A percentile compares a stretch with the other conserved stretches of the same genome.
Evolutionary conservation across 192 early-diverging fungal species (phyloP).

Genomic region (Backusella mclennaniae): DNA sequence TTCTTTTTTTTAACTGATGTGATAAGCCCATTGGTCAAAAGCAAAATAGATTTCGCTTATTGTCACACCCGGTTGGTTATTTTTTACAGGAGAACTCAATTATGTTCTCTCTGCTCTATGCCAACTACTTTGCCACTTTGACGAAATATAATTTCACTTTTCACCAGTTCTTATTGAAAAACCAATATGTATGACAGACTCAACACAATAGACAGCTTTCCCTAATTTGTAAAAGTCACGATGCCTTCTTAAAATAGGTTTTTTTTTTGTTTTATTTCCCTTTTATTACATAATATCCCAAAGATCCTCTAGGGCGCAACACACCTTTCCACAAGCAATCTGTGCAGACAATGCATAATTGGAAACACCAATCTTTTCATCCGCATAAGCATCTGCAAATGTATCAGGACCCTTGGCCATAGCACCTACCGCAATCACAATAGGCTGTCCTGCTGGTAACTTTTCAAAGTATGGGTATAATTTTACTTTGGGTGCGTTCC

Average conservation of each 20-base stretch:
- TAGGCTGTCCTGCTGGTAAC: conserved; percentile 67
- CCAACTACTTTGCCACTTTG: no score
- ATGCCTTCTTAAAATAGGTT: neutral
- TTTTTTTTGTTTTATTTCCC: no score
- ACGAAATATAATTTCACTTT: no score
- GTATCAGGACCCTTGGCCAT: conserved; percentile 94
- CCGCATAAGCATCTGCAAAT: conserved; percentile 91
- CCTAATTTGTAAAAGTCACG: neutral
- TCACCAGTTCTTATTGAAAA: no score
- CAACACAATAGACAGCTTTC: neutral
- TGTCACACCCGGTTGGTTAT: no score
- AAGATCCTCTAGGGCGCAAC: conserved; percentile 83
- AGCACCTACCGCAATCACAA: conserved; percentile 93
- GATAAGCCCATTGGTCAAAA: no score
- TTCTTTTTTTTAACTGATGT: no score
- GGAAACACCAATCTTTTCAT: conserved; percentile 93
- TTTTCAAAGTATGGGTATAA: conserved; percentile 69
- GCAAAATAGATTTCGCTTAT: no score
- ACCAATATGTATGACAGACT: no score
- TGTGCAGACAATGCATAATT: conserved; percentile 95
- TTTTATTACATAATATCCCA: conserved; percentile 75
- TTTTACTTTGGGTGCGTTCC: conserved; percentile 82
- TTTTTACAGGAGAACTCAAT: no score
- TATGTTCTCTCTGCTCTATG: no score
- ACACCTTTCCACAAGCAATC: conserved; percentile 93